Base-by-base conservation (phyloP, 1,284 basidiomycete genomes). In the Phellinidium pouzarii region DNA sequence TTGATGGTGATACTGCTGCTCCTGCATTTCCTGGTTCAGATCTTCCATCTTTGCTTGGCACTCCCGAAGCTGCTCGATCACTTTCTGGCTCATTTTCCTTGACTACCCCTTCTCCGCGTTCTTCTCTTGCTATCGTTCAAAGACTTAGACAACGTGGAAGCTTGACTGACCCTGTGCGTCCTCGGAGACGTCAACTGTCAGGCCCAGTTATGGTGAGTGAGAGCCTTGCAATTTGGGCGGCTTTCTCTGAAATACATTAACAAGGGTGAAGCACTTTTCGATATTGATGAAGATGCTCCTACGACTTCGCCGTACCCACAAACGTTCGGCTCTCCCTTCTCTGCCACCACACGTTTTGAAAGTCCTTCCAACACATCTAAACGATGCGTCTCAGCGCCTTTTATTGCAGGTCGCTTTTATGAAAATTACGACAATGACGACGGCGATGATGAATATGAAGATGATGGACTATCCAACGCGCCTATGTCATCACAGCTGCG, bases 31-130 rank as follows among this genome's bases (percentile, higher is more conserved):
- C 43, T 14, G 17, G 44, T 46, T 54, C 49, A 25, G 38, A 27
- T 19, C 29, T 57, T 29, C 46, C 54, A 3, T 51, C 53, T 44
- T 29, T 57, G 11, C 54, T 56, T 19, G 51, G 52, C 29, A 59
- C 58, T 19, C 59, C 60, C 42, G 57, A 47, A 50, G 31, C 58
- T 45, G 22, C 58, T 58, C 11, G 52, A 48, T 29, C 62, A 51
- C 34, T 59, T 50, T 27, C 58, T 54, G 51, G 53, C 22, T 44
- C 60, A 50, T 49, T 59, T 44, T 61, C 64, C 48, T 61, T 83
- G 56, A 77, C 81, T 38, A 87, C 84, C 43, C 84, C 84, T 48
- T 83, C 85, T 38, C 83, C 78, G 1, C 84, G 84, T 59, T 74
- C 78, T 45, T 71, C 72, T 19, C 68, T 80, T 51, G 66, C 73